Conservation (phyloP, 441 rosid species). For the Populus tomentosa region DNA sequence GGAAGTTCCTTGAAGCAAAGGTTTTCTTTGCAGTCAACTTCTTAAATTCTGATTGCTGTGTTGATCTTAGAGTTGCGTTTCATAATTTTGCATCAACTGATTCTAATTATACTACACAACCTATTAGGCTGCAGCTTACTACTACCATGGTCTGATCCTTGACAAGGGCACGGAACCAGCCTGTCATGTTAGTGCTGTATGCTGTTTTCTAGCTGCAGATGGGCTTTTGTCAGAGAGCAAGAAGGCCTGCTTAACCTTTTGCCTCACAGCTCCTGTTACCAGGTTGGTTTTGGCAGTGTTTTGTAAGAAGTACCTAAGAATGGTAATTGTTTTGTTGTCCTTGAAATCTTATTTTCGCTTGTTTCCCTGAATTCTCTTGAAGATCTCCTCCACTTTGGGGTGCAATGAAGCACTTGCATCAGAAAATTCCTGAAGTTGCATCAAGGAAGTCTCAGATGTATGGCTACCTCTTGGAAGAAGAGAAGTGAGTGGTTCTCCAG, state of each 20-base stretch:
- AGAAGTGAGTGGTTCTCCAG: conserved; percentile 52
- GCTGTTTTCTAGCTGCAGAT: conserved; percentile 87
- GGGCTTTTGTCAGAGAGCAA: conserved; percentile 73
- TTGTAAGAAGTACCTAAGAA: neutral
- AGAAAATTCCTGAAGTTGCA: conserved; percentile 88
- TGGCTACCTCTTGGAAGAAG: conserved; percentile 82
- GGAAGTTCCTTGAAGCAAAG: conserved; percentile 95
- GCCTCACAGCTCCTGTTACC: conserved; percentile 66
- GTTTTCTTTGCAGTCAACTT: conserved; percentile 24
- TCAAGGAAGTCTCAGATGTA: conserved; percentile 70
- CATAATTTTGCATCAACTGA: neutral
- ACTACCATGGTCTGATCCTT: conserved; percentile 78
- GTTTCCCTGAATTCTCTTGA: neutral
- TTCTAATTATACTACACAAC: conserved; percentile 6
- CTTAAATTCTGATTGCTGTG: neutral
- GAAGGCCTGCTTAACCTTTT: conserved; percentile 77
- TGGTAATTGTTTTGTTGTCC: neutral
- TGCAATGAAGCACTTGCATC: conserved; percentile 70
- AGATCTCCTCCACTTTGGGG: conserved; percentile 92
- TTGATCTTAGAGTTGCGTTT: neutral
- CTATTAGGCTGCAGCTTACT: conserved; percentile 81
- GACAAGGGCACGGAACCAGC: conserved; percentile 82
- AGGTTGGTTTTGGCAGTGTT: conserved; percentile 42
- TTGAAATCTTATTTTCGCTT: neutral
- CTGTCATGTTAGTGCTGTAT: conserved; percentile 56